Evolutionary conservation across 257 asterid species (phyloP), one percentile per base, ranked within the genome.

Genomic region (Jaltomata sinuosa): DNA sequence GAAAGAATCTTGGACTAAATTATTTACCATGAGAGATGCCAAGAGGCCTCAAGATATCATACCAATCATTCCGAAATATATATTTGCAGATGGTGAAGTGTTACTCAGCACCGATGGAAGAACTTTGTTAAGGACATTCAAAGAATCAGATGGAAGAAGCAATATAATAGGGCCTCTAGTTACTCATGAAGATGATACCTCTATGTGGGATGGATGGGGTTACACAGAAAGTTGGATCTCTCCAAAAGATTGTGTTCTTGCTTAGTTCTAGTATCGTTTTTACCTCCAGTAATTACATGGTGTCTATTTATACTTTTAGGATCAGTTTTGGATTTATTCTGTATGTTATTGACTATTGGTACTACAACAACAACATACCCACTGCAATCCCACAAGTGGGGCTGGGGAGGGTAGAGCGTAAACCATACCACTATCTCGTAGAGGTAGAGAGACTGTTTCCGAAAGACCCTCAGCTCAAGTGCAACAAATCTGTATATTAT

Each of bases 1-100:
- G 18, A 2, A 82, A 36, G 76, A 82, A 59, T 82, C 79, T 47
- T 82, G 84, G 84, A 82, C 32, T 68, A 82, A 82, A 36, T 45
- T 82, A 34, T 82, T 82, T 65, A 29, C 61, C 22, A 36, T 81
- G 12, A 31, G 12, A 65, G 74, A 31, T 31, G 14, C 42, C 11
- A 64, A 38, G 45, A 21, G 6, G 32, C 3, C 7, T 65, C 16
- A 3, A 14, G 15, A n/a, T 12, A 8, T 16, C 14, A 14, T 67
- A 67, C 76, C 25, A 32, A 5, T 32, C 25, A 5, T 67, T 31
- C 76, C 47, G 3, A 67, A 67, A 34, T 31, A 32, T 67, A 32
- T 67, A 34, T 31, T 32, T 31, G 45, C 27, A 32, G 7, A 38
- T 5, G 42, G 42, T 38, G 42, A 38, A 67, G 15, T 67, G 7